A percentile compares a stretch with the other conserved stretches of the same genome.
Evolutionary conservation across 116 monocot species (phyloP).

Genomic region (Trichopus zeylanicus): DNA sequence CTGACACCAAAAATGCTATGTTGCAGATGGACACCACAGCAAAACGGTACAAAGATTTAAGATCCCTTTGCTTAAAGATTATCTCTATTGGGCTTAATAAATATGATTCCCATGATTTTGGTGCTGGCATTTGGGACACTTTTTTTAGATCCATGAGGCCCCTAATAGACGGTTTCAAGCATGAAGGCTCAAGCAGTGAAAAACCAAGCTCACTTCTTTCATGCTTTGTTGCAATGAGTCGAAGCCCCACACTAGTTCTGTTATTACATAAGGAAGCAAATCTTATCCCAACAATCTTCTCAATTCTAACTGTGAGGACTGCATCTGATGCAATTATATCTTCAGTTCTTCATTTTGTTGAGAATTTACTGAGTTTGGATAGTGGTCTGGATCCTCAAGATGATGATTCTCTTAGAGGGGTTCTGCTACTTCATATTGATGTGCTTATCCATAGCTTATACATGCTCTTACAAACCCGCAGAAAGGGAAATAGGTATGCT

Average conservation of each 20-base stretch:
- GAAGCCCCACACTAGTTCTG: slow-evolving; percentile 38
- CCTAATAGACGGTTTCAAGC: slow-evolving; percentile 61
- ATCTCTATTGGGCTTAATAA: slow-evolving; percentile 61
- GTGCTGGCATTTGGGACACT: slow-evolving; percentile 63
- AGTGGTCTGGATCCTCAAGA: slow-evolving; percentile 36
- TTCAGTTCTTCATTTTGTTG: slow-evolving; percentile 62
- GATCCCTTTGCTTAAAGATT: slow-evolving; percentile 70
- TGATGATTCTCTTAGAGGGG: slow-evolving; percentile 26
- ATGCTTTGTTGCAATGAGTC: slow-evolving; percentile 89
- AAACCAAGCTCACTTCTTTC: slow-evolving; percentile 80
- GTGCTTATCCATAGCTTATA: slow-evolving; percentile 43
- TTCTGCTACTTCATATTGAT: slow-evolving; percentile 66
- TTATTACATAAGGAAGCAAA: slow-evolving; percentile 43
- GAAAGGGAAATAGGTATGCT: slow-evolving; percentile 40
- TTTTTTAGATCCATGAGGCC: slow-evolving; percentile 78
- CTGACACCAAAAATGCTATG: background rate
- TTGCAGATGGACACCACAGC: slow-evolving; percentile 27
- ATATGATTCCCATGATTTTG: slow-evolving; percentile 48
- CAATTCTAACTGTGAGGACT: slow-evolving; percentile 68
- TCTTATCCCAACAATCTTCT: slow-evolving; percentile 69
- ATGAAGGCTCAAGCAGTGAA: slow-evolving; percentile 82
- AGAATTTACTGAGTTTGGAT: slow-evolving; percentile 72
- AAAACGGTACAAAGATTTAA: slow-evolving; percentile 60
- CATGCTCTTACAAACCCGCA: slow-evolving; percentile 33
- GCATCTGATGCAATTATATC: slow-evolving; percentile 67